A percentile compares a stretch with the other conserved stretches of the same genome.
These are phyloP conservation scores for Cenchrus americanus DNA, from an alignment of 176 grass and related monocot species.

Conservation along the genomic window DNA sequence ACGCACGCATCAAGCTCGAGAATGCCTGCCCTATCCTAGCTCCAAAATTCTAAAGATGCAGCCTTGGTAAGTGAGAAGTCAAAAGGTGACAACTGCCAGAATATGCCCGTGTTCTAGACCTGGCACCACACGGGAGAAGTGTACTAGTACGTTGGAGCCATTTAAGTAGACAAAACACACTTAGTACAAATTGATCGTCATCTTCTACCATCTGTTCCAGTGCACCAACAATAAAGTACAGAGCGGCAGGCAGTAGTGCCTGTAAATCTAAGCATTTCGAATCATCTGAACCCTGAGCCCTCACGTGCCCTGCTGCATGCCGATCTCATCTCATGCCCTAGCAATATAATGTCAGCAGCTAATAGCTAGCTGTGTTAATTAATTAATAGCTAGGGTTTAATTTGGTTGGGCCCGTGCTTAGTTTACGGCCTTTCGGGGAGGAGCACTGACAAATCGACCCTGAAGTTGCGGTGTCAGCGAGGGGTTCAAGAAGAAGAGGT, in stretches of 20 bases:
- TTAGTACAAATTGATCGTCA: background rate
- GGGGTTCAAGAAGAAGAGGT: conserved; percentile 19
- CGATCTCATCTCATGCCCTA: conserved; percentile 8
- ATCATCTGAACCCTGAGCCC: conserved; percentile 39
- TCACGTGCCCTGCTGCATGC: conserved; percentile 30
- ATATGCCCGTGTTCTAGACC: conserved; percentile 42
- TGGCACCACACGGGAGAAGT: background rate
- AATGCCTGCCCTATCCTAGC: background rate
- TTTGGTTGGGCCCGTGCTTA: background rate
- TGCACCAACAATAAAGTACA: background rate
- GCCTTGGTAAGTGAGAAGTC: conserved; percentile 39
- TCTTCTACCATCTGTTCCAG: background rate
- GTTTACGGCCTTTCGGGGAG: background rate
- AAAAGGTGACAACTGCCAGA: conserved; percentile 45
- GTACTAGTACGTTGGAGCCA: background rate
- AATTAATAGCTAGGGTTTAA: conserved; percentile 5
- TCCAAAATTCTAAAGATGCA: background rate
- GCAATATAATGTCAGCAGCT: background rate
- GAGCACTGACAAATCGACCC: conserved; percentile 43
- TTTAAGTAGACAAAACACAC: background rate
- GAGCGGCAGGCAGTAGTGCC: background rate
- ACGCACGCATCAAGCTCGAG: background rate
- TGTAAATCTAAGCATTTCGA: conserved; percentile 35
- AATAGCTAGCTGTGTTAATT: background rate
- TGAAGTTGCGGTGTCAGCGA: conserved; percentile 46